These are phyloP conservation scores for Saccharomycopsis hybrid DNA, from an alignment of 1,139 yeast species.

Conservation along the genomic window DNA sequence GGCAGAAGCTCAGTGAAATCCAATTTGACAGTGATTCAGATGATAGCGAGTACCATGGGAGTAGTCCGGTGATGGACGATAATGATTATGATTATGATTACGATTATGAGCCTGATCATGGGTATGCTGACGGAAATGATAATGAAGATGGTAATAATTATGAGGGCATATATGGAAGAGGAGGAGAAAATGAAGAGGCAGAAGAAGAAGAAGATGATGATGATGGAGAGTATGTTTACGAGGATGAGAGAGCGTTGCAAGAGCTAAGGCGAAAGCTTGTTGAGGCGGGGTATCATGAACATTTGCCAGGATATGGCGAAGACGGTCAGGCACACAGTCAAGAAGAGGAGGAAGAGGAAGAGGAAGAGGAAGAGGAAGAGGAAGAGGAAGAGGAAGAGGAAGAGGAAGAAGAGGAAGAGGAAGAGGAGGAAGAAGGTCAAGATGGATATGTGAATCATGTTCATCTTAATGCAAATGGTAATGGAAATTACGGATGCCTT, in stretches of 20 bases:
- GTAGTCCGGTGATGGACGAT: slow-evolving; percentile 5
- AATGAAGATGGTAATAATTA: slow-evolving; percentile 22
- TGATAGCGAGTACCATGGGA: slow-evolving; percentile 8
- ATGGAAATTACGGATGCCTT: too few species aligned
- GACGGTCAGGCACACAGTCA: slow-evolving; percentile 17
- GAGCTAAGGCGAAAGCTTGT: slow-evolving; percentile 16
- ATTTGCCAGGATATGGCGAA: slow-evolving; percentile 18
- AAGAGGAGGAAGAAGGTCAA: slow-evolving; percentile 10
- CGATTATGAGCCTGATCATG: neutral
- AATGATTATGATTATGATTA: neutral
- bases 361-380: slow-evolving; percentile 20
- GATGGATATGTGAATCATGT: neutral
- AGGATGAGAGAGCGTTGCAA: slow-evolving; percentile 17
- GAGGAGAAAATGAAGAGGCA: slow-evolving; percentile 20
- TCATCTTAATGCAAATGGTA: too few species aligned
- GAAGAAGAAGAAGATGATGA: slow-evolving; percentile 17
- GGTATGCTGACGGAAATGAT: slow-evolving; percentile 22
- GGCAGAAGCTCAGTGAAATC: slow-evolving; percentile 4
- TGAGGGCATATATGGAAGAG: slow-evolving; percentile 19
- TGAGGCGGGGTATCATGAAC: slow-evolving; percentile 4
- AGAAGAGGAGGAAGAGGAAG: slow-evolving; percentile 18
- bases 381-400: neutral
- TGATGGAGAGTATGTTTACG: slow-evolving; percentile 20
- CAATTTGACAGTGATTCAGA: slow-evolving; percentile 16
- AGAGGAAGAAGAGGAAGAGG: slow-evolving; percentile 1